Evolutionary conservation across 139 green algal genomes (phyloP).

Genomic region (Tetraselmis chui): DNA sequence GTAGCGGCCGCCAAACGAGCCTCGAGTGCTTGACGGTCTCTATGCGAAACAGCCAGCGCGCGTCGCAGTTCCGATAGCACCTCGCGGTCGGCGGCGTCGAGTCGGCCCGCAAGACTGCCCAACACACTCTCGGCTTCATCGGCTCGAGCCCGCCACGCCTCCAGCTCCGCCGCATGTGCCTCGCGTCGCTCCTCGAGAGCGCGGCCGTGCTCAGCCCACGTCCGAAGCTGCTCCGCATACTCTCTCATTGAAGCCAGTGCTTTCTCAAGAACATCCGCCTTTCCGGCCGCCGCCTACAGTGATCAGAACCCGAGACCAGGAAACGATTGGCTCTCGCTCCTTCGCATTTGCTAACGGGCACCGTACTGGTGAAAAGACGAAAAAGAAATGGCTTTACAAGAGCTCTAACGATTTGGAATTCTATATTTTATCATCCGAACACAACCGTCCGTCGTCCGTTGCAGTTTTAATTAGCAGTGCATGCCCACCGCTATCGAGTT

Average conservation of each 20-base stretch:
- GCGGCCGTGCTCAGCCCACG: neutral
- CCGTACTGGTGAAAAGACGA: too few species aligned
- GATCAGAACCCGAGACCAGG: too few species aligned
- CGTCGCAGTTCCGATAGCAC: neutral
- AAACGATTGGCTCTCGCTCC: too few species aligned
- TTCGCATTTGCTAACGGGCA: too few species aligned
- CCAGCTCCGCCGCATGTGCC: neutral
- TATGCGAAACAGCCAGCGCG: neutral
- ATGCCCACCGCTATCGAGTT: too few species aligned
- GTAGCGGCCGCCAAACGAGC: neutral
- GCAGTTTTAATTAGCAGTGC: too few species aligned
- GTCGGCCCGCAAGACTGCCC: neutral
- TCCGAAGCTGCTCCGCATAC: neutral
- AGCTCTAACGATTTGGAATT: too few species aligned
- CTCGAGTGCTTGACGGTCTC: neutral
- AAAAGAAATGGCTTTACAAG: too few species aligned
- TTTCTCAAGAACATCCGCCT: neutral
- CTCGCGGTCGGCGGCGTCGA: neutral
- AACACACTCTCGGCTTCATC: neutral
- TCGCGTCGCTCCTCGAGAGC: neutral
- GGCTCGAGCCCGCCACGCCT: too few species aligned
- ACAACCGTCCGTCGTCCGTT: too few species aligned
- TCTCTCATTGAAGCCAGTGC: neutral
- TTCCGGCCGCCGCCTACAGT: too few species aligned
- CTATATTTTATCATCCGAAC: too few species aligned